Evolutionary conservation across 164 flowering plant species (phyloP).

Genomic region (Tetracentron sinense): DNA sequence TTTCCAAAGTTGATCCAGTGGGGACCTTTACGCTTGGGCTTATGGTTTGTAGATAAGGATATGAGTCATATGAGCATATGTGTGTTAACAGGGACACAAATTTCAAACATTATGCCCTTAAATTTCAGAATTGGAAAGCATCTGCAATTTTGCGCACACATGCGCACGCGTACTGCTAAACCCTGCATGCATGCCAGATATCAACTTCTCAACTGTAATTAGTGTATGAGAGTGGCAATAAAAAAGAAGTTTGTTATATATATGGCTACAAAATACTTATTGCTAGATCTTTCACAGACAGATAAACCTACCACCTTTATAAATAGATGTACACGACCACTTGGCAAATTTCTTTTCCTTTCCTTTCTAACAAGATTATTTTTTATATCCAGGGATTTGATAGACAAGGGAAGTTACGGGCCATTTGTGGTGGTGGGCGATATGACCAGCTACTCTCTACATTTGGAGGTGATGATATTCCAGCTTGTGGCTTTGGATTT

Average conservation of each 20-base stretch:
- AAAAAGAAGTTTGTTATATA: background rate
- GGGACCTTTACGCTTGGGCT: no score
- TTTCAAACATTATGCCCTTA: no score
- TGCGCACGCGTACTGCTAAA: no score
- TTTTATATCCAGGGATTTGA: constrained; percentile 66
- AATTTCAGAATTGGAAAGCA: background rate
- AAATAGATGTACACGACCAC: no score
- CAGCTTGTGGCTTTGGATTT: constrained; percentile 97
- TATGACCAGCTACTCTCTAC: constrained; percentile 80
- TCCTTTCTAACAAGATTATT: background rate
- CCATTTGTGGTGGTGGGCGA: constrained; percentile 96
- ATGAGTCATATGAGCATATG: no score
- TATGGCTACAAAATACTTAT: background rate
- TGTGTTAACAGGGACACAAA: no score
- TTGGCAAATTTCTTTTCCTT: background rate
- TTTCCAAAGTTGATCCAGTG: no score
- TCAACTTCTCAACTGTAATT: background rate
- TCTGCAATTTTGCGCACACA: background rate
- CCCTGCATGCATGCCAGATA: no score
- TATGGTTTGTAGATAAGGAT: no score
- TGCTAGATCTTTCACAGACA: background rate
- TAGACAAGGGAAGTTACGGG: constrained; percentile 77
- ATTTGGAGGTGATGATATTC: constrained; percentile 90
- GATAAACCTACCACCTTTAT: no score
- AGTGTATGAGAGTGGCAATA: background rate